Evolutionary conservation across 495 filamentous ascomycete species (phyloP).

Genomic region (Patellaria atrata): DNA sequence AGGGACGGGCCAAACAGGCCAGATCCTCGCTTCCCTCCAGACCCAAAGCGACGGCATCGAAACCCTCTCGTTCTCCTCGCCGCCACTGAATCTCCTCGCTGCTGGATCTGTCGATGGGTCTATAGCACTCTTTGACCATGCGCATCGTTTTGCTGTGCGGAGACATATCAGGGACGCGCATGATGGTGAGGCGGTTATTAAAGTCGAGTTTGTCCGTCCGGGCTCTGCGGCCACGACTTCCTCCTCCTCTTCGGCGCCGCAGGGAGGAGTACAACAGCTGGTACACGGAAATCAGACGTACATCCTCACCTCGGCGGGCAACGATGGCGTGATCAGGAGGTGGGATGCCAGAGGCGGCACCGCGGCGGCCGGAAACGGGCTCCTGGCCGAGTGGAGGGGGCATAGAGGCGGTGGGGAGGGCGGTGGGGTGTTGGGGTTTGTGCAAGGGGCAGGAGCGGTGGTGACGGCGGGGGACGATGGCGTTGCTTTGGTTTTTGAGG

Average conservation of each 20-base stretch:
- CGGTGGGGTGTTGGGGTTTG: conserved; percentile 79
- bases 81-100: conserved; percentile 63
- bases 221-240: not conserved
- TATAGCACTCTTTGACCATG: conserved; percentile 76
- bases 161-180: conserved; percentile 68
- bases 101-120: conserved; percentile 81
- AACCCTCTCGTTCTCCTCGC: conserved; percentile 67
- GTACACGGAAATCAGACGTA: conserved; percentile 1
- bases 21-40: conserved; percentile 58
- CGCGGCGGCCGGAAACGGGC: conserved; percentile 38
- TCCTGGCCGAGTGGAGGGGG: conserved; percentile 68
- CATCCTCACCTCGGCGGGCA: conserved; percentile 18
- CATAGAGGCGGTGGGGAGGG: conserved; percentile 69
- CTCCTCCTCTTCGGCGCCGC: no score
- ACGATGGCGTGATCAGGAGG: conserved; percentile 21
- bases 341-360: conserved; percentile 23
- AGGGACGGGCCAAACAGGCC: conserved; percentile 48
- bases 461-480: conserved; percentile 86
- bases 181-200: conserved; percentile 70
- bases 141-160: conserved; percentile 68
- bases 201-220: conserved; percentile 64
- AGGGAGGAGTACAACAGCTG: conserved; percentile 1
- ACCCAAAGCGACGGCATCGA: conserved; percentile 70
- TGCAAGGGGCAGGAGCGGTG: conserved; percentile 58
- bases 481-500: conserved; percentile 55